Evolutionary conservation across 345 rosid species (phyloP).

Genomic region (Bruguiera sexangula): DNA sequence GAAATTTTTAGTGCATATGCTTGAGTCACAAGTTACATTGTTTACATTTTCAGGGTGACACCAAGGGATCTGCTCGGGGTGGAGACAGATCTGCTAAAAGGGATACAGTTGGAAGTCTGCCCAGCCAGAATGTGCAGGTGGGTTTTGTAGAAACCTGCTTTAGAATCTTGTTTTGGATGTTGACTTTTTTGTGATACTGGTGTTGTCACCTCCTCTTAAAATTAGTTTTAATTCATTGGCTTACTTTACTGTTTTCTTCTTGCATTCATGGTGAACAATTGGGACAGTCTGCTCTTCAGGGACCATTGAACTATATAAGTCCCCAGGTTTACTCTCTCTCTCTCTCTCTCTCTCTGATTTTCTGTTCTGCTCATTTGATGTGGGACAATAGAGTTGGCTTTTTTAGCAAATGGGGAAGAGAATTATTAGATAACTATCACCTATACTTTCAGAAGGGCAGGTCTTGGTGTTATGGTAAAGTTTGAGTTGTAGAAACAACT

Average conservation of each 20-base stretch:
- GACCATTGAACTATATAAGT: slow-evolving; percentile 40
- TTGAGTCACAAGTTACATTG: slow-evolving; percentile 5
- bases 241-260: slow-evolving; percentile 13
- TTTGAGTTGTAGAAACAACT: too few species aligned
- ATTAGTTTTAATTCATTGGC: neutral
- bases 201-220: neutral
- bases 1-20: neutral
- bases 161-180: neutral
- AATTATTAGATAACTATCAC: too few species aligned
- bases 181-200: neutral
- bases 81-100: slow-evolving; percentile 59
- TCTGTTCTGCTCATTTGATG: too few species aligned
- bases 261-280: slow-evolving; percentile 14
- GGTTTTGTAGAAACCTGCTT: slow-evolving; percentile 7
- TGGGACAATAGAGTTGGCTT: neutral
- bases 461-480: too few species aligned
- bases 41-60: slow-evolving; percentile 53
- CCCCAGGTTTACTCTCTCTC: slow-evolving; percentile 35
- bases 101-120: slow-evolving; percentile 44
- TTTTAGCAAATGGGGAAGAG: neutral
- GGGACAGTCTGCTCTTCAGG: slow-evolving; percentile 44
- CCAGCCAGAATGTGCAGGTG: slow-evolving; percentile 58
- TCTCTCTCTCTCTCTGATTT: neutral
- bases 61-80: slow-evolving; percentile 62
- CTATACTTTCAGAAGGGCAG: too few species aligned